Conservation (phyloP, 2,329 filamentous ascomycete species). For the Fusarium poae region DNA sequence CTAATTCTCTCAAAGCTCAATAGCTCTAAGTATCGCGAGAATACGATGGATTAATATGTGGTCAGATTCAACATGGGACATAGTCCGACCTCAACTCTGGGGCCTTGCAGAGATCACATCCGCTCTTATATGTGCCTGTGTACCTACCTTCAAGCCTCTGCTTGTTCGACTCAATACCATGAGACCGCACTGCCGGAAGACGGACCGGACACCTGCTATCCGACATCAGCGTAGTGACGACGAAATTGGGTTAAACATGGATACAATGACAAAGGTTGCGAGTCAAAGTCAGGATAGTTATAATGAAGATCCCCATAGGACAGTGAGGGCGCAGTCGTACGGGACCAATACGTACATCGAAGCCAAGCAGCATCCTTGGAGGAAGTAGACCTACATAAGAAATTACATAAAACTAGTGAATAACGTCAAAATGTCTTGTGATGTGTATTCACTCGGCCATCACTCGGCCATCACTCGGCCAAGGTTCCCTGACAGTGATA, state of each 20-base stretch:
- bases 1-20: slow-evolving; percentile 5
- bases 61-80: slow-evolving; percentile 23
- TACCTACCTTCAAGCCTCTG: slow-evolving; percentile 35
- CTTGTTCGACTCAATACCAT: background rate
- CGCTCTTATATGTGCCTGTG: slow-evolving; percentile 31
- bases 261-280: background rate
- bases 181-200: background rate
- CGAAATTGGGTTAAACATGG: slow-evolving; percentile 10
- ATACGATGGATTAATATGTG: slow-evolving; percentile 21
- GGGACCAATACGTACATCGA: slow-evolving; percentile 18
- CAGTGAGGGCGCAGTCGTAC: background rate
- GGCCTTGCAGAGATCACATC: slow-evolving; percentile 37
- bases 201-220: background rate
- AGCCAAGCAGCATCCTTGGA: background rate
- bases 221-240: background rate
- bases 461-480: too few relatives aligned
- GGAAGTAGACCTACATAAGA: background rate
- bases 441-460: background rate
- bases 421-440: background rate
- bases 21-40: slow-evolving; percentile 25
- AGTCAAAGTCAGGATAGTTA: background rate
- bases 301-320: background rate
- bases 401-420: background rate
- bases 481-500: too few relatives aligned
- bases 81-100: slow-evolving; percentile 20